Percentiles rank a stretch among this genome's conserved stretches.
Conservation (phyloP, 2,329 filamentous ascomycete species). For the Penicillium sp. region DNA sequence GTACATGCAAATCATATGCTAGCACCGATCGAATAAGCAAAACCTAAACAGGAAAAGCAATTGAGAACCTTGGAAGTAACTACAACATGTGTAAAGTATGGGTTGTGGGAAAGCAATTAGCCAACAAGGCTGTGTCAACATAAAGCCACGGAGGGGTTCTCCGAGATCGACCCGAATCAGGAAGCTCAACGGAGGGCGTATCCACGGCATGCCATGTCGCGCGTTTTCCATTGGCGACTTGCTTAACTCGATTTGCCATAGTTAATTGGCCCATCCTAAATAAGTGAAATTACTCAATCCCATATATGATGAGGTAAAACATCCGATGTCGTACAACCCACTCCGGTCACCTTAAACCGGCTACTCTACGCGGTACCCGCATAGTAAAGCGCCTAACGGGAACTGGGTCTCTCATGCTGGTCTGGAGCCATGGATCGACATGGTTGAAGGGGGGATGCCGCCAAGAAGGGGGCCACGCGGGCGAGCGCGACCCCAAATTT, state of each 20-base stretch:
- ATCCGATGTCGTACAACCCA: neutral
- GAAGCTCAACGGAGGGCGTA: slow-evolving; percentile 20
- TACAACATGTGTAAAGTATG: neutral
- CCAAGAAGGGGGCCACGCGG: slow-evolving; percentile 8
- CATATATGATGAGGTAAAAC: neutral
- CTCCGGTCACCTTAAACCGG: slow-evolving; percentile 7
- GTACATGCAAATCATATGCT: neutral
- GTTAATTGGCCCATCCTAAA: neutral
- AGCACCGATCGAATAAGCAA: neutral
- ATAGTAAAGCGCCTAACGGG: neutral
- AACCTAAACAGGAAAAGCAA: neutral
- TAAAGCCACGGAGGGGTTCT: slow-evolving; percentile 12
- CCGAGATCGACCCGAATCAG: slow-evolving; percentile 26
- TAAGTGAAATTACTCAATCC: neutral
- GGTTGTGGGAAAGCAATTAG: neutral
- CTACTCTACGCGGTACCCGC: slow-evolving; percentile 10
- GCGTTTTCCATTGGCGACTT: slow-evolving; percentile 2
- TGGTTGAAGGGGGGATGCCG: neutral
- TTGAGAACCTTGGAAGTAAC: neutral
- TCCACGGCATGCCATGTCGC: slow-evolving; percentile 13
- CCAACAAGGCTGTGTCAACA: neutral
- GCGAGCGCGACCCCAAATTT: neutral
- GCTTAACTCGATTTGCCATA: neutral
- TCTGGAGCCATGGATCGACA: slow-evolving; percentile 5
- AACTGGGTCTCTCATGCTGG: neutral